These are phyloP conservation scores for Dovyalis caffra DNA, from an alignment of 345 rosid species.

Conservation along the genomic window DNA sequence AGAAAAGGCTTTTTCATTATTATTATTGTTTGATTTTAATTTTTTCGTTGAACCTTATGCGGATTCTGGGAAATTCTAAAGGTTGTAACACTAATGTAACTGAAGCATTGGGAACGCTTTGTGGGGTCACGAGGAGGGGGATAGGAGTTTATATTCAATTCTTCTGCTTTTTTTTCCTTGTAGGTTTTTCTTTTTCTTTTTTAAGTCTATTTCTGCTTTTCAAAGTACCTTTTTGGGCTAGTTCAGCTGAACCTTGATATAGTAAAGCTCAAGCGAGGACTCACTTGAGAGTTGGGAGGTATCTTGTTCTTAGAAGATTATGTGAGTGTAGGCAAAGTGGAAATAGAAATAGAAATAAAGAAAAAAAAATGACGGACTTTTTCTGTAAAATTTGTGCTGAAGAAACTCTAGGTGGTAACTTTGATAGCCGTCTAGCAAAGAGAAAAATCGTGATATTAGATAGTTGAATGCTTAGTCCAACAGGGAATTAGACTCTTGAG, in stretches of 20 bases:
- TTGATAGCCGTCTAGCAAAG: not conserved
- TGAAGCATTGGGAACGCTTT: not conserved
- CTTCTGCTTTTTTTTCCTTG: not conserved
- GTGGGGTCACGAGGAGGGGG: not conserved
- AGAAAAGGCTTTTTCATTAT: not conserved
- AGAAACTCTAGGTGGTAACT: not conserved
- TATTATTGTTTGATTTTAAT: not conserved
- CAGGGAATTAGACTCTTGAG: not conserved
- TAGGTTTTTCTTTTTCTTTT: not conserved
- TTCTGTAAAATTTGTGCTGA: not conserved
- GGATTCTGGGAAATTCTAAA: not conserved
- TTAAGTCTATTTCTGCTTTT: not conserved
- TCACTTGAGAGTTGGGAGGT: not conserved
- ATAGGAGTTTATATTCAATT: not conserved
- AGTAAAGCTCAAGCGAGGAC: not conserved
- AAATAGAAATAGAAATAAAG: not conserved
- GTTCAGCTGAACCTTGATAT: not conserved
- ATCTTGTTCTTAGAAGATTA: not conserved
- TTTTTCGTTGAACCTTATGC: not conserved
- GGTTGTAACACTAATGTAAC: not conserved
- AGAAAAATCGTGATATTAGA: not conserved
- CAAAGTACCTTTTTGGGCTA: not conserved
- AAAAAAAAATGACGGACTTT: not conserved
- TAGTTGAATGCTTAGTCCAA: not conserved
- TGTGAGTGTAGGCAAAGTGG: not conserved